Evolutionary conservation across 2,329 filamentous ascomycete species (phyloP).

Genomic region (Balansia obtecta): DNA sequence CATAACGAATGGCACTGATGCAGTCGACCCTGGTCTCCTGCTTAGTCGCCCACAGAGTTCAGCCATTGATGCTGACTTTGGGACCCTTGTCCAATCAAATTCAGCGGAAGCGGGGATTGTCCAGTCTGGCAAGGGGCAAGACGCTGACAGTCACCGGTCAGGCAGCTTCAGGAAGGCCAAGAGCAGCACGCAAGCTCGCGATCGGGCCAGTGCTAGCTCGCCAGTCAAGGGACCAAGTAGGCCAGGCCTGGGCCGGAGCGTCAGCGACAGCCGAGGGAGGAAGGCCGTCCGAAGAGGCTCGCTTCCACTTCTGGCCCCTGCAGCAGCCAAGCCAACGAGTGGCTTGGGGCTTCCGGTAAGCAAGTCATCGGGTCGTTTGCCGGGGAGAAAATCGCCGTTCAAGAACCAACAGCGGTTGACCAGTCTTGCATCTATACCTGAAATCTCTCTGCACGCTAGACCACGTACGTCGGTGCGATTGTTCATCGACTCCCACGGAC

Average conservation of each 20-base stretch:
- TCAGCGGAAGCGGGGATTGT: constrained; percentile 17
- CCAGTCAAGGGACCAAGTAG: constrained; percentile 37
- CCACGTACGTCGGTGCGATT: constrained; percentile 47
- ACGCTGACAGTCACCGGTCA: constrained; percentile 27
- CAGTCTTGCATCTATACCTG: constrained; percentile 45
- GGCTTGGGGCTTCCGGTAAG: constrained; percentile 18
- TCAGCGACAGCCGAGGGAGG: constrained; percentile 40
- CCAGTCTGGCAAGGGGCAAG: constrained; percentile 13
- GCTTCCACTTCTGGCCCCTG: constrained; percentile 36
- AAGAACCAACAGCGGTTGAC: constrained; percentile 38
- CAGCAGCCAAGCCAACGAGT: constrained; percentile 20
- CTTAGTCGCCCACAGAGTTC: constrained; percentile 40
- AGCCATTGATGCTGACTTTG: constrained; percentile 27
- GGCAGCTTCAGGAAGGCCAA: constrained; percentile 31
- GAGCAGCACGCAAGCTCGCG: constrained; percentile 26
- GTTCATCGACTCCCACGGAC: constrained; percentile 49
- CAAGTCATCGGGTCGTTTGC: constrained; percentile 26
- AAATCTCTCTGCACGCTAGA: constrained; percentile 29
- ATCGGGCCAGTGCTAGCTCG: constrained; percentile 32
- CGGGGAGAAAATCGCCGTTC: constrained; percentile 39
- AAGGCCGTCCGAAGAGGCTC: constrained; percentile 26
- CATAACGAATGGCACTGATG: constrained; percentile 30
- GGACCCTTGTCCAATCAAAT: constrained; percentile 16
- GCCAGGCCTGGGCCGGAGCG: constrained; percentile 39
- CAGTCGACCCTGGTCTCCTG: constrained; percentile 48